These are phyloP conservation scores for Penicillium samsonianum DNA, from an alignment of 495 filamentous ascomycete genomes.

Conservation along the genomic window DNA sequence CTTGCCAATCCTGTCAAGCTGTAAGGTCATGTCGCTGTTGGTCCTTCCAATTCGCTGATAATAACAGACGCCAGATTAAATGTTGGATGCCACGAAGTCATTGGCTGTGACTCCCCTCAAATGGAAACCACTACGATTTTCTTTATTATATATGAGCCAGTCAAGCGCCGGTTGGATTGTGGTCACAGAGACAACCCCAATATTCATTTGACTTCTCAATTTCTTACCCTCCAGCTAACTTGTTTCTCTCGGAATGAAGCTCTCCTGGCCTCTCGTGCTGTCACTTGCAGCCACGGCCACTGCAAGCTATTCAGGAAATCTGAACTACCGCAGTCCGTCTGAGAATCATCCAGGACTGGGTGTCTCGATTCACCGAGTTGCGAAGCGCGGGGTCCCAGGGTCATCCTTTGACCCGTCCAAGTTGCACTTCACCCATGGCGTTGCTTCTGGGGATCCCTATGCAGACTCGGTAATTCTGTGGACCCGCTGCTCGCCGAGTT, in stretches of 20 bases:
- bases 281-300: slow-evolving; percentile 1
- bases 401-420: slow-evolving; percentile 44
- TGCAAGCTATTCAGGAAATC: slow-evolving; percentile 44
- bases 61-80: slow-evolving; percentile 3
- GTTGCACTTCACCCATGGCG: slow-evolving; percentile 66
- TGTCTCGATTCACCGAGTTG: slow-evolving; percentile 27
- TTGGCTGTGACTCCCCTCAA: not conserved
- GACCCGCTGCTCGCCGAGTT: slow-evolving; percentile 60
- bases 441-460: slow-evolving; percentile 71
- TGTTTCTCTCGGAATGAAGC: slow-evolving; percentile 1
- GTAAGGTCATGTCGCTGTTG: not conserved
- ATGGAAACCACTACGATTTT: not conserved
- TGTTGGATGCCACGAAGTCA: slow-evolving; percentile 1
- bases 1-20: not conserved
- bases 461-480: slow-evolving; percentile 64
- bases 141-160: slow-evolving; percentile 2
- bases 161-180: not conserved
- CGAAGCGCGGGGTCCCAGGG: slow-evolving; percentile 3
- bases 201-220: not conserved
- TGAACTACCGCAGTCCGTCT: slow-evolving; percentile 63
- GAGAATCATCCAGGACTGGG: slow-evolving; percentile 57
- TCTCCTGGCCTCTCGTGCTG: slow-evolving; percentile 6
- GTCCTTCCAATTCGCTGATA: slow-evolving; percentile 1
- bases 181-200: not conserved
- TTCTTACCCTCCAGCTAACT: slow-evolving; percentile 1